Percentiles rank a stretch among this genome's conserved stretches.
These are phyloP conservation scores for Globisporangium barbulae DNA, from an alignment of 352 stramenopile genomes.

Conservation along the genomic window DNA sequence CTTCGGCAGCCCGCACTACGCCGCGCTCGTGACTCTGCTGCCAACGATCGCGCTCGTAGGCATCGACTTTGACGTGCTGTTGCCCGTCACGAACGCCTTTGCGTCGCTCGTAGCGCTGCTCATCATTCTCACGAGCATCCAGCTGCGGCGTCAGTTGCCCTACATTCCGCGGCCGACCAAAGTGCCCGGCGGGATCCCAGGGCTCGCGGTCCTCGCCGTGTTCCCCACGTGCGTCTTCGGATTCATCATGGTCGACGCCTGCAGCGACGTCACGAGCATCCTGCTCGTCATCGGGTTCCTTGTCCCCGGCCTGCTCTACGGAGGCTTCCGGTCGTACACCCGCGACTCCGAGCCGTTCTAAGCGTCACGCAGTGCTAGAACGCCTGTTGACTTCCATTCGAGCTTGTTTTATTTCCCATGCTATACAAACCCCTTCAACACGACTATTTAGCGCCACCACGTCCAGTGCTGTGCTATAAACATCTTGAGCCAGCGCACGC, in stretches of 20 bases:
- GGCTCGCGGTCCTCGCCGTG: constrained; percentile 21
- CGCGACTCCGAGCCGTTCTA: constrained; percentile 1
- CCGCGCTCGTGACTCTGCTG: constrained; percentile 20
- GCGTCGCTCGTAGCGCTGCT: constrained; percentile 71
- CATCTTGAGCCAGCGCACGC: too few relatives aligned
- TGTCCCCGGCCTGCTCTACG: constrained; percentile 13
- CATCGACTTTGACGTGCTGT: constrained; percentile 46
- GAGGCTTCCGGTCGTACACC: constrained; percentile 6
- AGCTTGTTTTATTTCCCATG: too few relatives aligned
- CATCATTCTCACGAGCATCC: constrained; percentile 82
- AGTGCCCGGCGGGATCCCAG: constrained; percentile 21
- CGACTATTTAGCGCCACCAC: too few relatives aligned
- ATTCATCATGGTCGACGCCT: constrained; percentile 19
- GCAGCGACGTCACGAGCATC: constrained; percentile 10
- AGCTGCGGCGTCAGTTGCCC: constrained; percentile 57
- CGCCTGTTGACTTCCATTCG: too few relatives aligned
- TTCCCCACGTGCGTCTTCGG: constrained; percentile 17
- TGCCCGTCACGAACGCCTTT: constrained; percentile 85
- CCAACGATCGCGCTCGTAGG: constrained; percentile 25
- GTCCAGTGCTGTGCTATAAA: too few relatives aligned
- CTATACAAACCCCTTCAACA: too few relatives aligned
- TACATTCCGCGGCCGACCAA: constrained; percentile 42
- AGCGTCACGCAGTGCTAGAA: too few relatives aligned
- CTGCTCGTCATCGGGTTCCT: constrained; percentile 13
- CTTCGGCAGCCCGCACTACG: constrained; percentile 25